Evolutionary conservation across 306 rosid species (phyloP).

Genomic region (Cicer arietinum): DNA sequence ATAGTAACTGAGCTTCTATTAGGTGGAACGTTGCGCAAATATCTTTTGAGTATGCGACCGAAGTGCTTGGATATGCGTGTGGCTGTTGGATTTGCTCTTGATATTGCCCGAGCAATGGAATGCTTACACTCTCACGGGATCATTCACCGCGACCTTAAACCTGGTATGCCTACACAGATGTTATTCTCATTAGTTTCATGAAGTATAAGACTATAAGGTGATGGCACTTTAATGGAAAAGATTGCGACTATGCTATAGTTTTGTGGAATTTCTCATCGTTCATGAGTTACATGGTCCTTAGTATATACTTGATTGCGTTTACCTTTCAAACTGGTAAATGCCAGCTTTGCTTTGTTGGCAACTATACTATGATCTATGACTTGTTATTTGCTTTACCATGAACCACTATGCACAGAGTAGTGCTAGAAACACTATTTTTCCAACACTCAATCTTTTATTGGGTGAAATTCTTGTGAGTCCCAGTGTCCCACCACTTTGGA

Average conservation of each 20-base stretch:
- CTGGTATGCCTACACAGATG: slow-evolving; percentile 60
- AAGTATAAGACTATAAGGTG: slow-evolving; percentile 7
- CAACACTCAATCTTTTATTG: no score
- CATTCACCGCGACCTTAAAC: slow-evolving; percentile 95
- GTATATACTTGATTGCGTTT: slow-evolving; percentile 14
- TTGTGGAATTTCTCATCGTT: slow-evolving; percentile 12
- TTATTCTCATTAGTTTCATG: slow-evolving; percentile 27
- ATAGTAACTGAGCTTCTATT: slow-evolving; percentile 90
- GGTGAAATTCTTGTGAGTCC: no score
- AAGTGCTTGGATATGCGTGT: slow-evolving; percentile 68
- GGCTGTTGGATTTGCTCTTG: slow-evolving; percentile 85
- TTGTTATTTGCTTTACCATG: slow-evolving; percentile 17
- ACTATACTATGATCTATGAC: slow-evolving; percentile 5
- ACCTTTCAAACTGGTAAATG: slow-evolving; percentile 18
- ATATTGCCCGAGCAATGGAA: slow-evolving; percentile 87
- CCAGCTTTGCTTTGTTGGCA: slow-evolving; percentile 11
- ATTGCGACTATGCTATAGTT: background rate
- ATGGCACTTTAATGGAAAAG: background rate
- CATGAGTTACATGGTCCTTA: slow-evolving; percentile 5
- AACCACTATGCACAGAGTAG: background rate
- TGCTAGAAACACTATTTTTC: no score
- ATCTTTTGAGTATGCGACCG: slow-evolving; percentile 77
- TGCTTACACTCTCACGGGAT: slow-evolving; percentile 94
- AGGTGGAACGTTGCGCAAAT: slow-evolving; percentile 91
- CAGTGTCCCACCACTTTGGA: no score